phyloP scores from a whole-genome alignment of 2,329 filamentous ascomycete species.

The Drechslerella stenobrocha region DNA sequence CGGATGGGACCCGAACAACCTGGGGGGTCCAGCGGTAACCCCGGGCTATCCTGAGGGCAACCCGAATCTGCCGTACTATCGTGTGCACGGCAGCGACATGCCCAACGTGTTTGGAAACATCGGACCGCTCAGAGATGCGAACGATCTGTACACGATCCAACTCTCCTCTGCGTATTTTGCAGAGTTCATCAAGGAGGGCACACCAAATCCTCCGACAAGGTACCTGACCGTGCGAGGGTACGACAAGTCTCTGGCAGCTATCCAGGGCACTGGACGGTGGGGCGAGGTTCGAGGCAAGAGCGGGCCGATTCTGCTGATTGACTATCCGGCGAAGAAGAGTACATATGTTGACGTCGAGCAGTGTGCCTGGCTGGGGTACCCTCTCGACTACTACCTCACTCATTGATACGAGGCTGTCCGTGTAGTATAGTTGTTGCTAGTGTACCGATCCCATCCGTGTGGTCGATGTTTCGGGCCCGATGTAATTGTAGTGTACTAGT shows the following conservation, averaged over 20 bases:
- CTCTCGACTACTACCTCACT: constrained; percentile 57
- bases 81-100: constrained; percentile 64
- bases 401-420: constrained; percentile 15
- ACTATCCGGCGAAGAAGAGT: constrained; percentile 58
- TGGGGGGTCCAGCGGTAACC: constrained; percentile 58
- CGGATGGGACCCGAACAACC: constrained; percentile 61
- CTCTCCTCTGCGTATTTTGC: constrained; percentile 60
- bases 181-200: constrained; percentile 59
- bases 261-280: constrained; percentile 56
- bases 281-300: constrained; percentile 56
- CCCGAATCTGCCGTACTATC: constrained; percentile 61
- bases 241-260: constrained; percentile 56
- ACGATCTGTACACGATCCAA: constrained; percentile 60
- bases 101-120: constrained; percentile 63
- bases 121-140: constrained; percentile 59
- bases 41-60: constrained; percentile 58
- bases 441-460: neutral
- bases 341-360: constrained; percentile 61
- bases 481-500: no score
- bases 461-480: neutral
- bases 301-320: constrained; percentile 58
- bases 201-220: constrained; percentile 60
- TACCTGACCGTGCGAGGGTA: constrained; percentile 60
- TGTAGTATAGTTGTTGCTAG: neutral
- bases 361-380: constrained; percentile 60